Evolutionary conservation across 2,329 filamentous ascomycete genomes (phyloP), one percentile per base, ranked within the genome.

Genomic region (Ilyonectria sp.): DNA sequence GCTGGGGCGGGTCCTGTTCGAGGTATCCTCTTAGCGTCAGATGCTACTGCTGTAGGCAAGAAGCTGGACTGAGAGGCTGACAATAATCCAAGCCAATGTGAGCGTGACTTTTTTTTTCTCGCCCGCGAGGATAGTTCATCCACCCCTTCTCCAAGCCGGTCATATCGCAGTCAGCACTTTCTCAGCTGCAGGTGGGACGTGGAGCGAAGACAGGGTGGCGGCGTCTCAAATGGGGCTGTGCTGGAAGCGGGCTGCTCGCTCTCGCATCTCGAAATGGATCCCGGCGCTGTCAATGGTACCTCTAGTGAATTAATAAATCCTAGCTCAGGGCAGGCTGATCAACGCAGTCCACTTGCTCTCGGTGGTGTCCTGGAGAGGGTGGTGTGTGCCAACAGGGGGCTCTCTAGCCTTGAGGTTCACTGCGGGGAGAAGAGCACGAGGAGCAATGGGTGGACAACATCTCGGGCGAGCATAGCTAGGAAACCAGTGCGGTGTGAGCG

Each of bases 201-300:
- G 58, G 52, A 65, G 60, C 37, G 21, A 61, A 23, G 29, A 23
- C 21, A 17, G 50, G 53, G 57, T 53, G 58, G 55, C 47, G 60
- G 53, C 64, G 49, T 50, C 60, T 55, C 31, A 54, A 63, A 63
- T 23, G 64, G 61, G 64, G 64, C 64, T 63, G 64, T 67, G 64
- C 60, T 58, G 19, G 17, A 46, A 21, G 44, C 44, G 43, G 19
- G 44, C 58, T 35, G 44, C 63, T 49, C 37, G 44, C 63, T 49
- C 37, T 33, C 13, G 40, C 44, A 50, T 44, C 23, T 50, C 44
- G 33, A 57, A 50, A 49, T 52, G 43, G 60, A 64, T 55, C 54
- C 47, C 6, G 35, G 19, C 40, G 37, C 29, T 59, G 44, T 35
- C n/a, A 37, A 59, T 52, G 47, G 61, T n/a, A 46, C 54, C 54